These are phyloP conservation scores for Corylus americana DNA, from an alignment of 306 rosid genomes.

Conservation along the genomic window DNA sequence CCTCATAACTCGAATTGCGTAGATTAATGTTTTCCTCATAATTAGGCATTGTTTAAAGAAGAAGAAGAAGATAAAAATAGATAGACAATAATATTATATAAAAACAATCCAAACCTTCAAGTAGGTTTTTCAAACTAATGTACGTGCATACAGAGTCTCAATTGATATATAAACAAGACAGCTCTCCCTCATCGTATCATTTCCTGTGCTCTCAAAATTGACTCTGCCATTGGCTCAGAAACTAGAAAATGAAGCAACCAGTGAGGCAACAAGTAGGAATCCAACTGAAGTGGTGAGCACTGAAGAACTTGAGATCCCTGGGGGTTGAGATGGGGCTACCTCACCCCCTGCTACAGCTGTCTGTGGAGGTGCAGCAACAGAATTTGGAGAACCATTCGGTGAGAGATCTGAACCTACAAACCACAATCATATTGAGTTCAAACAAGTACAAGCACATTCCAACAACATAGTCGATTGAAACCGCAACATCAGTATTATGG, in stretches of 20 bases:
- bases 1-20: too few relatives aligned
- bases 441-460: not conserved
- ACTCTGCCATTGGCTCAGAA: constrained; percentile 30
- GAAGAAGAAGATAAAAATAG: too few relatives aligned
- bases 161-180: constrained; percentile 12
- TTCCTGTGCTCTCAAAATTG: constrained; percentile 22
- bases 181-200: not conserved
- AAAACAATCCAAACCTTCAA: too few relatives aligned
- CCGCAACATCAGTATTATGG: too few relatives aligned
- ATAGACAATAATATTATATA: too few relatives aligned
- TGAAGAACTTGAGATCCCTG: constrained; percentile 34
- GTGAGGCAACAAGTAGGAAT: constrained; percentile 29
- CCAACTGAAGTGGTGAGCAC: constrained; percentile 20
- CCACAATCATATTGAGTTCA: not conserved
- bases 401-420: not conserved
- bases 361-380: not conserved
- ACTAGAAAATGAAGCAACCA: constrained; percentile 27
- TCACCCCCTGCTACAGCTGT: not conserved
- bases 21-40: too few relatives aligned
- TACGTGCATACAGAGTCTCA: not conserved
- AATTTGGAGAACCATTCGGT: not conserved
- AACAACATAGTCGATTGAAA: too few relatives aligned
- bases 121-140: not conserved
- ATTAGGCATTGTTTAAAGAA: too few relatives aligned
- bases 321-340: constrained; percentile 36